Percentiles rank a stretch among this genome's conserved stretches.
Evolutionary conservation across 768 basidiomycete species (phyloP).

Genomic region (Tulasnella calospora): DNA sequence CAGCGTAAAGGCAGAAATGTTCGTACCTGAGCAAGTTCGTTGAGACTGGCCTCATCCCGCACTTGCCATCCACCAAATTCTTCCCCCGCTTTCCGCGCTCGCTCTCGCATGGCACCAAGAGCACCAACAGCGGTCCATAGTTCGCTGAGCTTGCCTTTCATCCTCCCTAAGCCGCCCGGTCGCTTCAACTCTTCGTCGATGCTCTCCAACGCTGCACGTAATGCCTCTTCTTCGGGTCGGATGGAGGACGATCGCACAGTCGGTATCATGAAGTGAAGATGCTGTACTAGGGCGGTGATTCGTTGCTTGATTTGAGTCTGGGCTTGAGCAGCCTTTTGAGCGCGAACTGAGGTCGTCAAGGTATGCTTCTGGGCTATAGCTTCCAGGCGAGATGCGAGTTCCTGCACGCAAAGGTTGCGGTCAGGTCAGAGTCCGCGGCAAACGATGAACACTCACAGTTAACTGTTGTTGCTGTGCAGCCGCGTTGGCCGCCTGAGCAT

Average conservation of each 20-base stretch:
- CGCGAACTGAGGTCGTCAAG: constrained; percentile 61
- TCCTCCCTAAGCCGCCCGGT: constrained; percentile 43
- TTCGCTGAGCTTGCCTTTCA: constrained; percentile 72
- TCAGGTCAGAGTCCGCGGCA: neutral
- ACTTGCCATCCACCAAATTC: constrained; percentile 59
- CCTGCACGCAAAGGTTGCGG: constrained; percentile 37
- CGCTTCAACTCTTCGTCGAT: constrained; percentile 65
- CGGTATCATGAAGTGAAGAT: constrained; percentile 74
- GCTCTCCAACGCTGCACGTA: constrained; percentile 66
- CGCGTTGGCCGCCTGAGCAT: constrained; percentile 65
- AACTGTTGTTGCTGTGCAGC: constrained; percentile 62
- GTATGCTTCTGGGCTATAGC: constrained; percentile 58
- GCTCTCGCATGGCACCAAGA: constrained; percentile 54
- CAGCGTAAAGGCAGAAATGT: neutral
- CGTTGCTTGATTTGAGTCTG: constrained; percentile 60
- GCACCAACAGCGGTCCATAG: constrained; percentile 81
- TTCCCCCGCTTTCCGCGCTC: constrained; percentile 42
- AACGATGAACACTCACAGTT: constrained; percentile 40
- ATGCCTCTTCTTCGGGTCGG: constrained; percentile 71
- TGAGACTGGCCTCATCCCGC: constrained; percentile 79
- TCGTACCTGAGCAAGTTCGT: constrained; percentile 66
- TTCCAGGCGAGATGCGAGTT: constrained; percentile 61
- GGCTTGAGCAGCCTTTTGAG: constrained; percentile 55
- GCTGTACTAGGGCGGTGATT: constrained; percentile 63
- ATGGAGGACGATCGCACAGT: constrained; percentile 68